These are phyloP conservation scores for Gossypium rotundifolium DNA, from an alignment of 345 rosid species.

Conservation along the genomic window DNA sequence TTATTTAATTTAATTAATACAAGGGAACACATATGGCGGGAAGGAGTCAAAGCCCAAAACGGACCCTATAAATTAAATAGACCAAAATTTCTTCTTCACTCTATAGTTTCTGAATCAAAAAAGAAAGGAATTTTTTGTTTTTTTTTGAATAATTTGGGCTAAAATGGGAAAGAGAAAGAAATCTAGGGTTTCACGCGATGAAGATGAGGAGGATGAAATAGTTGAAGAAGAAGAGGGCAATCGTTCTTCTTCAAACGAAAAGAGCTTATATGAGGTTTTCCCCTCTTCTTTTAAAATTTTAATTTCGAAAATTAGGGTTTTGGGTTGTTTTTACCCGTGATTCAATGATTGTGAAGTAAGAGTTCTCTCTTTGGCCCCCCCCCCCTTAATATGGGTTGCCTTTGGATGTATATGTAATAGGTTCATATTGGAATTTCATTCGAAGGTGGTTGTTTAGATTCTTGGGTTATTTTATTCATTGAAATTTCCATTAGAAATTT, in stretches of 20 bases:
- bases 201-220: slow-evolving; percentile 28
- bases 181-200: slow-evolving; percentile 41
- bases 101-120: not conserved
- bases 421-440: not conserved
- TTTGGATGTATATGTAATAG: not conserved
- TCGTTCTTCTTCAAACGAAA: slow-evolving; percentile 21
- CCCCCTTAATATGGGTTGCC: no score
- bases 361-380: no score
- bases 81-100: not conserved
- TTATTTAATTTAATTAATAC: no score
- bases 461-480: not conserved
- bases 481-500: not conserved
- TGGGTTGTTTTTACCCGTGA: slow-evolving; percentile 23
- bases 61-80: not conserved
- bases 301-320: not conserved
- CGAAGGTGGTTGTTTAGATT: not conserved
- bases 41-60: slow-evolving; percentile 10
- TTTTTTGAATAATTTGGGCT: not conserved
- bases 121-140: not conserved
- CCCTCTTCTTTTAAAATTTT: not conserved
- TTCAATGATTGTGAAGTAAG: slow-evolving; percentile 17
- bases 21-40: slow-evolving; percentile 24
- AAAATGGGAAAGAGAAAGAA: slow-evolving; percentile 58
- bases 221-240: slow-evolving; percentile 25
- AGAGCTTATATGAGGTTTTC: slow-evolving; percentile 55